A percentile compares a stretch with the other conserved stretches of the same genome.
phyloP scores from a whole-genome alignment of 345 rosid species.

The Salix caprea region DNA sequence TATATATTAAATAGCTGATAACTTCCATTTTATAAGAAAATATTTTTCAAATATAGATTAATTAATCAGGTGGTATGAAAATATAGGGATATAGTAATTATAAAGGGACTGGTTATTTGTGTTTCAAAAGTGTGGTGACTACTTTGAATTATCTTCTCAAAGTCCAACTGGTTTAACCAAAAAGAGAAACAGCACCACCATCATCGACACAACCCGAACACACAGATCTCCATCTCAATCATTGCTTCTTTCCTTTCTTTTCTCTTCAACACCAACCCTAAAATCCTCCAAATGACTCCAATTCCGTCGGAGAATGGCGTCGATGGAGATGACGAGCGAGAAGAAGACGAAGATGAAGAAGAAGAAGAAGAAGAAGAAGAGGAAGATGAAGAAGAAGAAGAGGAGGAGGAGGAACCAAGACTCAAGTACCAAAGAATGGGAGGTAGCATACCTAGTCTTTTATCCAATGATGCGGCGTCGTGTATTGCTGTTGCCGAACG shows the following conservation, averaged over 20 bases:
- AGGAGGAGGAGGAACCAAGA: conserved; percentile 86
- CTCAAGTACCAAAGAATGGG: conserved; percentile 97
- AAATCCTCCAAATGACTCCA: conserved; percentile 55
- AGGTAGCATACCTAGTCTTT: conserved; percentile 76
- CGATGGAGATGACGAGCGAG: conserved; percentile 84
- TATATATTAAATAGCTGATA: no score
- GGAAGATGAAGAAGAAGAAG: conserved; percentile 29
- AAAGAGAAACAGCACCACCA: background rate
- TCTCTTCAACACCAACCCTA: background rate
- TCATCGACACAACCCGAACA: background rate
- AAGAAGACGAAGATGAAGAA: conserved; percentile 35
- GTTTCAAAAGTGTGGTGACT: background rate
- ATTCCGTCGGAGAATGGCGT: conserved; percentile 88
- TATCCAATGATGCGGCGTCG: conserved; percentile 87
- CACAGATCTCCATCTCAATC: conserved; percentile 11
- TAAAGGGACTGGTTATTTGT: background rate
- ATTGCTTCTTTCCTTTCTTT: background rate
- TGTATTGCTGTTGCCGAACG: conserved; percentile 92
- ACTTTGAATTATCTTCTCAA: background rate
- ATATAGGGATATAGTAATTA: background rate
- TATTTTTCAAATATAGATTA: no score
- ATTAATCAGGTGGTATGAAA: no score
- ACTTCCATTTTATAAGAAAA: no score
- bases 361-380: conserved; percentile 21
- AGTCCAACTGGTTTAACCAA: background rate